Conservation (phyloP, 495 filamentous ascomycete species). For the Aspergillus hancockii region DNA sequence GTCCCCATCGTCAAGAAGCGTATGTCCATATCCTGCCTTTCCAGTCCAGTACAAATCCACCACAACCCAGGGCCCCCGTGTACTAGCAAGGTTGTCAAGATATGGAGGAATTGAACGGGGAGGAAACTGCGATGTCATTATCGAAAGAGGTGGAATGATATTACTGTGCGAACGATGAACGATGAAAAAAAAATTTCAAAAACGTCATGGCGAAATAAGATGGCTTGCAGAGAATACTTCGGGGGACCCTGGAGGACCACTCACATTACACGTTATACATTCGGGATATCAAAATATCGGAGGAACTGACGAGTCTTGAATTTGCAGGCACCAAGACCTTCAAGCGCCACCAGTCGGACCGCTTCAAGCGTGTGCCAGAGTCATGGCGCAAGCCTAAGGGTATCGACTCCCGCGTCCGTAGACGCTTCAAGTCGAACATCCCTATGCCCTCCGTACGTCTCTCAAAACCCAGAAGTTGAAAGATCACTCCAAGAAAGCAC, state of each 20-base stretch:
- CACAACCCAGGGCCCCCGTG: background rate
- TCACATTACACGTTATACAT: background rate
- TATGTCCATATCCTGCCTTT: constrained; percentile 55
- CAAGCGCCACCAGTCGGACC: constrained; percentile 94
- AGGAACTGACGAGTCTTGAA: background rate
- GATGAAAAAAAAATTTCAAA: background rate
- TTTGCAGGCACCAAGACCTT: constrained; percentile 79
- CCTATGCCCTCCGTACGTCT: constrained; percentile 95
- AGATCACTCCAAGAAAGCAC: background rate
- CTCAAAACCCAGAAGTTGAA: background rate
- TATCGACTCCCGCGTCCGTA: constrained; percentile 91
- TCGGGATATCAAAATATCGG: background rate
- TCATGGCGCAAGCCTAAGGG: constrained; percentile 99
- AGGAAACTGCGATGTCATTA: background rate
- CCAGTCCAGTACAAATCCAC: constrained; percentile 5
- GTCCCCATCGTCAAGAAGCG: constrained; percentile 99
- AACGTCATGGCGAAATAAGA: background rate
- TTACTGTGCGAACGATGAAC: background rate
- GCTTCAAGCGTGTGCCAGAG: constrained; percentile 82
- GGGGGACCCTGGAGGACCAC: background rate
- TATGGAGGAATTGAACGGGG: background rate
- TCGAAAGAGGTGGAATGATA: background rate
- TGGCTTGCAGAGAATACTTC: background rate
- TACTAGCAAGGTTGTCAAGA: background rate
- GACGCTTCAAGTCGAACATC: constrained; percentile 91